Conservation (phyloP, 495 filamentous ascomycete species). For the Xanthoparmelia taractica region DNA sequence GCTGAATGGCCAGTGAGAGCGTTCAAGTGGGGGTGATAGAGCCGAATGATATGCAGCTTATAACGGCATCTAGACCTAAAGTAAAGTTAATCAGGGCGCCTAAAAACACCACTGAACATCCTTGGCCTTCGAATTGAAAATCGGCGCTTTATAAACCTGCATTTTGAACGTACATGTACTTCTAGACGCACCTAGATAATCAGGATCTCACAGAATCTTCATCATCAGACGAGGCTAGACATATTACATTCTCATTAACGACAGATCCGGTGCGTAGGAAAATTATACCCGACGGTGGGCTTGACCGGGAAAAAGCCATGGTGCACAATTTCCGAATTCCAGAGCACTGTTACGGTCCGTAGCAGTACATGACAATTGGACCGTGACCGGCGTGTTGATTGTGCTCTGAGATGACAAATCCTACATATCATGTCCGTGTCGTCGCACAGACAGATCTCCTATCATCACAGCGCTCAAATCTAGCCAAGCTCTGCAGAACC, state of each 20-base stretch:
- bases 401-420: too few species aligned
- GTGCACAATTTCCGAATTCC: neutral
- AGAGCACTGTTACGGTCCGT: too few species aligned
- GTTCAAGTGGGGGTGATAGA: neutral
- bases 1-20: slow-evolving; percentile 1
- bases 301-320: neutral
- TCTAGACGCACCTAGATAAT: too few species aligned
- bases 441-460: neutral
- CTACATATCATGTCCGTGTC: too few species aligned
- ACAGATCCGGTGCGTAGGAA: neutral
- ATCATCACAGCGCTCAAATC: neutral
- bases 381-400: too few species aligned
- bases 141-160: too few species aligned
- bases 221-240: neutral
- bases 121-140: too few species aligned
- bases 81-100: neutral
- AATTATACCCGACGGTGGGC: neutral
- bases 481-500: too few species aligned
- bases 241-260: neutral
- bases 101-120: too few species aligned
- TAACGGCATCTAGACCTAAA: slow-evolving; percentile 4
- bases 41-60: neutral
- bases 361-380: too few species aligned
- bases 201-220: neutral
- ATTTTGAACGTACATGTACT: too few species aligned